phyloP scores from a whole-genome alignment of 2,329 filamentous ascomycete genomes.

The Hortaea sp. region DNA sequence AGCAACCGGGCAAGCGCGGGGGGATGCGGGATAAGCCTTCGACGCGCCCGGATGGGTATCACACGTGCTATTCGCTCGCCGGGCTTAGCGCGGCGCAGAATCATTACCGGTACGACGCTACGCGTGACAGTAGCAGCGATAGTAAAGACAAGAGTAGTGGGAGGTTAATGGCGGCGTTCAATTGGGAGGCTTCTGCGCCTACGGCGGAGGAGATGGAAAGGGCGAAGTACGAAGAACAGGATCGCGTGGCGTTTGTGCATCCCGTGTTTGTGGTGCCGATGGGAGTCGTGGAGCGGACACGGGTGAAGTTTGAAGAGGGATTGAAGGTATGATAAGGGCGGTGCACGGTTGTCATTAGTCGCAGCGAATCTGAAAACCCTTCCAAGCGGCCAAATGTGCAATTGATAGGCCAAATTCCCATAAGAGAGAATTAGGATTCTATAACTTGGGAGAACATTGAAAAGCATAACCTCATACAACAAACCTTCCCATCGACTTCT shows the following conservation, averaged over 20 bases:
- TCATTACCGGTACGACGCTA: slow-evolving; percentile 36
- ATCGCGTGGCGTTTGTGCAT: slow-evolving; percentile 62
- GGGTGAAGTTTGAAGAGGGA: slow-evolving; percentile 10
- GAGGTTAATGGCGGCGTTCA: slow-evolving; percentile 31
- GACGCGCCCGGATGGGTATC: slow-evolving; percentile 82
- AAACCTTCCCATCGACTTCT: too few species aligned
- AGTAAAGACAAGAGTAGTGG: slow-evolving; percentile 7
- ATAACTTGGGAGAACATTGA: too few species aligned
- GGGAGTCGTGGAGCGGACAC: slow-evolving; percentile 46
- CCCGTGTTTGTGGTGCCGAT: slow-evolving; percentile 80
- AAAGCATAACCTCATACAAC: too few species aligned
- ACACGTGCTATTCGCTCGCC: slow-evolving; percentile 83
- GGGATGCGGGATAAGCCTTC: slow-evolving; percentile 90
- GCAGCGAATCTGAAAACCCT: too few species aligned
- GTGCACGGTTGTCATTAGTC: too few species aligned
- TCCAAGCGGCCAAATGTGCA: too few species aligned
- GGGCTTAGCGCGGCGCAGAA: slow-evolving; percentile 78
- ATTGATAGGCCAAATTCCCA: too few species aligned
- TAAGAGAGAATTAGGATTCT: too few species aligned
- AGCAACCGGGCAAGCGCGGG: slow-evolving; percentile 57
- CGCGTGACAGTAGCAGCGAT: too few species aligned
- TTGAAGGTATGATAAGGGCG: too few species aligned
- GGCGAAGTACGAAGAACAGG: slow-evolving; percentile 56
- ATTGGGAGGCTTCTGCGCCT: slow-evolving; percentile 39
- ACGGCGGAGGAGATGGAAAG: slow-evolving; percentile 43